Percentiles rank a stretch among this genome's conserved stretches.
Evolutionary conservation across 1,139 yeast species (phyloP).

Genomic region (Suhomyces chickasaworum): DNA sequence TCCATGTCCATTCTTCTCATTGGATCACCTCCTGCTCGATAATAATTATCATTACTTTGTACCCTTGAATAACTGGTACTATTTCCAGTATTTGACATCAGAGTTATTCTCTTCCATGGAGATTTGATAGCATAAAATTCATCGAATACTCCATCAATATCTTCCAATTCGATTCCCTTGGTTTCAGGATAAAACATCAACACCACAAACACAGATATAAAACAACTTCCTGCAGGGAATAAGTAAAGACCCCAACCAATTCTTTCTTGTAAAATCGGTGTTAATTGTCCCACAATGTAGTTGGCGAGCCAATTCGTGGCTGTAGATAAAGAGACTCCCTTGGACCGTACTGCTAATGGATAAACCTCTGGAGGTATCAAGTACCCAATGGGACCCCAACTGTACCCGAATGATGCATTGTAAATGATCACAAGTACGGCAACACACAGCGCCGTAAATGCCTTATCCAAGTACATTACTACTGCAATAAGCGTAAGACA

Average conservation of each 20-base stretch:
- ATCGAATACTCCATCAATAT: slow-evolving; percentile 70
- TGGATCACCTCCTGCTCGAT: slow-evolving; percentile 3
- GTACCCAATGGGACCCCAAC: slow-evolving; percentile 63
- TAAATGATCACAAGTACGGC: slow-evolving; percentile 52
- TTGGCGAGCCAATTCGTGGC: slow-evolving; percentile 60
- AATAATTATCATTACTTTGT: slow-evolving; percentile 6
- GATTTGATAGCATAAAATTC: slow-evolving; percentile 33
- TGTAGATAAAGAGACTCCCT: slow-evolving; percentile 56
- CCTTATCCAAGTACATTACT: slow-evolving; percentile 38
- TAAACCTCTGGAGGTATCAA: slow-evolving; percentile 57
- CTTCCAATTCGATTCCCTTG: slow-evolving; percentile 55
- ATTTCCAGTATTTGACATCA: slow-evolving; percentile 3
- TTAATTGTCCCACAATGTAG: slow-evolving; percentile 55
- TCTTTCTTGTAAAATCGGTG: slow-evolving; percentile 49
- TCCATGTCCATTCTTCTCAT: slow-evolving; percentile 7
- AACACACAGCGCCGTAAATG: slow-evolving; percentile 47
- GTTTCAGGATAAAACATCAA: slow-evolving; percentile 55
- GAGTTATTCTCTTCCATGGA: slow-evolving; percentile 16
- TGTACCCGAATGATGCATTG: slow-evolving; percentile 56
- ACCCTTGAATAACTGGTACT: slow-evolving; percentile 2
- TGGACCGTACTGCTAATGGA: slow-evolving; percentile 55
- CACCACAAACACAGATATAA: slow-evolving; percentile 47
- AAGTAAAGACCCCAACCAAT: slow-evolving; percentile 55
- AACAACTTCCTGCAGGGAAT: slow-evolving; percentile 51
- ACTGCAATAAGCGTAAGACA: slow-evolving; percentile 45